A percentile compares a stretch with the other conserved stretches of the same genome.
These are phyloP conservation scores for Umbelopsis ramanniana DNA, from an alignment of 192 early-diverging fungal genomes.

Conservation along the genomic window DNA sequence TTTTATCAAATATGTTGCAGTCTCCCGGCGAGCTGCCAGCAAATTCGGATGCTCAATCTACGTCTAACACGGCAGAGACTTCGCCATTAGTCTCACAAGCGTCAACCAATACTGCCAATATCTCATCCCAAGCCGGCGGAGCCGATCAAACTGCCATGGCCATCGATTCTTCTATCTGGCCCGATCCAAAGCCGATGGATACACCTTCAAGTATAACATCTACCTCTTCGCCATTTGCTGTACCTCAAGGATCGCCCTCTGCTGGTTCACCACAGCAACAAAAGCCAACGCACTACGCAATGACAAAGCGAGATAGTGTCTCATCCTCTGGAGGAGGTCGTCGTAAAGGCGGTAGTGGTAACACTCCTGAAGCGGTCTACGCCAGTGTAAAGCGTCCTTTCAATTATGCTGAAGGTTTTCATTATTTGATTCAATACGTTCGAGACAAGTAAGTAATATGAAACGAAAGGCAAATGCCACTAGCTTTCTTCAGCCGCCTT, in stretches of 20 bases:
- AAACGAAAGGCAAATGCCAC: too few relatives aligned
- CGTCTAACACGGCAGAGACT: neutral
- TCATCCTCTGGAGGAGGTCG: constrained; percentile 4
- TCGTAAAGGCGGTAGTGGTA: constrained; percentile 22
- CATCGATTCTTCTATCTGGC: neutral
- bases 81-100: neutral
- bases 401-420: constrained; percentile 93
- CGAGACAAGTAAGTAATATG: constrained; percentile 58
- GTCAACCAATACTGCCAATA: neutral
- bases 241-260: constrained; percentile 12
- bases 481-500: too few relatives aligned
- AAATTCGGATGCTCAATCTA: neutral
- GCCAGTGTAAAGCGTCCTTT: constrained; percentile 79
- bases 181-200: constrained; percentile 7
- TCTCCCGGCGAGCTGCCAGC: constrained; percentile 39
- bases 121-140: neutral
- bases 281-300: constrained; percentile 8
- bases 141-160: constrained; percentile 5
- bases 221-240: constrained; percentile 16
- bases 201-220: neutral
- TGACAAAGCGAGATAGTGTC: constrained; percentile 20
- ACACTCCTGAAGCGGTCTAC: constrained; percentile 76
- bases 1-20: constrained; percentile 88
- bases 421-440: constrained; percentile 85
- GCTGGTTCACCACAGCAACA: constrained; percentile 13